phyloP scores from a whole-genome alignment of 2,329 filamentous ascomycete species.

The Botrytis byssoidea region DNA sequence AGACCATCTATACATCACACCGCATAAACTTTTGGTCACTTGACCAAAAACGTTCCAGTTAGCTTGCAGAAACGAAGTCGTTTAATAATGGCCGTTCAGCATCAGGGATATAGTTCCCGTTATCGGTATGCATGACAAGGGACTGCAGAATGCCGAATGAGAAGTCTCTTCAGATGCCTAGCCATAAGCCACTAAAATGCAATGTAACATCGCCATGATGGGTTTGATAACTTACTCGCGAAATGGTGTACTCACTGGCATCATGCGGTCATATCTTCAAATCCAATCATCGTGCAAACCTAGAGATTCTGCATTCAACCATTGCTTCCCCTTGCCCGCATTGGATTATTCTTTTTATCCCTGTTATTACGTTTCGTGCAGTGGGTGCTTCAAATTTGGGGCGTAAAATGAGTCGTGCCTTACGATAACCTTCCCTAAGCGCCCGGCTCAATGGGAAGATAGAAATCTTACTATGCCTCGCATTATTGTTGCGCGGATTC shows the following conservation, averaged over 20 bases:
- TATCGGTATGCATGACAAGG: constrained; percentile 37
- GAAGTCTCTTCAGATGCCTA: constrained; percentile 17
- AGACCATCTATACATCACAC: constrained; percentile 23
- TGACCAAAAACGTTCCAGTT: constrained; percentile 46
- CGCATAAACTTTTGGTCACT: constrained; percentile 43
- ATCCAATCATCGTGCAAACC: constrained; percentile 27
- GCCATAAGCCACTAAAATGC: constrained; percentile 22
- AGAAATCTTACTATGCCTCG: constrained; percentile 32
- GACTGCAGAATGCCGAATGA: constrained; percentile 28
- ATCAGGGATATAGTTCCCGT: constrained; percentile 24
- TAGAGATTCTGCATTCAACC: constrained; percentile 5
- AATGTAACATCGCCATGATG: constrained; percentile 27
- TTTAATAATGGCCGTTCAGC: constrained; percentile 24
- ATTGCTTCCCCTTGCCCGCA: not conserved
- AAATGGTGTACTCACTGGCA: constrained; percentile 21
- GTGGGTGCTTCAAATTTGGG: constrained; percentile 24
- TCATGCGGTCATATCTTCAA: constrained; percentile 22
- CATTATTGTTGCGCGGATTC: constrained; percentile 36
- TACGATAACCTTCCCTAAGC: constrained; percentile 39
- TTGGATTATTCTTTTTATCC: constrained; percentile 23
- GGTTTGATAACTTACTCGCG: constrained; percentile 9
- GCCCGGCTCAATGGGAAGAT: constrained; percentile 36
- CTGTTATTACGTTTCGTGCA: constrained; percentile 28
- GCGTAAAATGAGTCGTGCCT: constrained; percentile 30
- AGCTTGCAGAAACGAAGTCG: constrained; percentile 33